Conservation (phyloP, 2,329 filamentous ascomycete genomes). For the Colletotrichum horii region DNA sequence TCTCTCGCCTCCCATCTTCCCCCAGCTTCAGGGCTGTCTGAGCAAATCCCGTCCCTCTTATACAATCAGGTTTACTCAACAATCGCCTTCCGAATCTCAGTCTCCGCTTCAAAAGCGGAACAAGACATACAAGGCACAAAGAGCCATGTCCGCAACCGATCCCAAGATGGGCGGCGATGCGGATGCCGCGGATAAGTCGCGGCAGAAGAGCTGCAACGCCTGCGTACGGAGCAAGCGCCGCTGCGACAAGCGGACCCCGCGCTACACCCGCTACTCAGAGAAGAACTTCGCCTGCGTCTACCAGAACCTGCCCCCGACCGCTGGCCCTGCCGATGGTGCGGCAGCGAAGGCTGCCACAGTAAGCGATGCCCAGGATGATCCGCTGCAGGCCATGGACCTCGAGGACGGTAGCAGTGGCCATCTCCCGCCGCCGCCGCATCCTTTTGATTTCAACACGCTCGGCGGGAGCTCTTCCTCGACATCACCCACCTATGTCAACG, state of each 20-base stretch:
- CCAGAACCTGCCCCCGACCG: constrained; percentile 34
- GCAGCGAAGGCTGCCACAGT: background rate
- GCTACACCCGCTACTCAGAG: constrained; percentile 46
- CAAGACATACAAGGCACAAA: background rate
- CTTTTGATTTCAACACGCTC: constrained; percentile 15
- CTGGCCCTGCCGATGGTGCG: background rate
- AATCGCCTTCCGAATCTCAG: background rate
- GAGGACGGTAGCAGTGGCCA: background rate
- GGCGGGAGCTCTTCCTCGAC: background rate
- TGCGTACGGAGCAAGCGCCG: constrained; percentile 53
- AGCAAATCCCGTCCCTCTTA: background rate
- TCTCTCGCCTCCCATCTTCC: background rate
- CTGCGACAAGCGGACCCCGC: constrained; percentile 50
- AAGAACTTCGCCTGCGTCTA: constrained; percentile 49
- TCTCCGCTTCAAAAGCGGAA: background rate
- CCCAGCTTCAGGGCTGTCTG: background rate
- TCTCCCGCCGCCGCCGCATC: background rate
- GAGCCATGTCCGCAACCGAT: background rate
- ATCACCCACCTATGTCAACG: background rate
- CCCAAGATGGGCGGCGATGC: background rate
- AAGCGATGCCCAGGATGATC: background rate
- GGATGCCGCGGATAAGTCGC: constrained; percentile 42
- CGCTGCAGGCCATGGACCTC: constrained; percentile 14
- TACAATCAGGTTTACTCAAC: background rate
- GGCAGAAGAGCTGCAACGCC: constrained; percentile 55